Base-by-base conservation (phyloP, 2,329 filamentous ascomycete genomes). In the Ophiognomonia clavigignenti-juglandacearum region DNA sequence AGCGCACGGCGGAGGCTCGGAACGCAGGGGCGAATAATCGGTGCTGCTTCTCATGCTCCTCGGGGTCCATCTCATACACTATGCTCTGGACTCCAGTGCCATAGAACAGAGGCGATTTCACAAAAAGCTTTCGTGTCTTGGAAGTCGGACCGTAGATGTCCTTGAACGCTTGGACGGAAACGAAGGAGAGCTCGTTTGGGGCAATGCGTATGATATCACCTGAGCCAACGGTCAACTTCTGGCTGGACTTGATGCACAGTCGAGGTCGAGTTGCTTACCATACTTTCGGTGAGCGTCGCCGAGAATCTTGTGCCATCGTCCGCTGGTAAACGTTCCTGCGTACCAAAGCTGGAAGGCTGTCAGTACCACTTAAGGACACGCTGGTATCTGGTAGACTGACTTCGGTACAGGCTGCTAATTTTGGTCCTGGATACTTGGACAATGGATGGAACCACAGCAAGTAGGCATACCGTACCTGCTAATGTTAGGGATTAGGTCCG, bases 11-110 rank as follows among this genome's bases (percentile, higher is more conserved):
- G 20, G 53, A 53, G 10, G 52, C 37, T 10, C 55, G 49, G 32
- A 58, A 58, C 2, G 52, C 51, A 3, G 56, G 53, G 11, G 53
- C 51, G 27, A 58, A 51, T 13, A 56, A 18, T 36, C 52, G 54
- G 34, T 48, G 45, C 35, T 53, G 54, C 24, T 47, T 48, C 10
- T 55, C 55, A 35, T 57, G 56, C 23, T 53, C 49, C 5, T 50
- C 48, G 10, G 56, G 54, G 19, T 56, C 50, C 48, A 50, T 51
- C 37, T 53, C 50, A 19, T 45, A 56, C 2, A 40, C 50, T 10
- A 56, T 45, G 37, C 50, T 54, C 16, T 40, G 45, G 14, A 47
- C 43, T 4, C 45, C 53, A n/a, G 48, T 49, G 18, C 51, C 52
- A 16, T 54, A 57, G 18, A 57, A 53, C 2, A 42, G 31, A 3